A percentile compares a stretch with the other conserved stretches of the same genome.
Conservation (phyloP, 805 yeast species). For the Jamesozyma jinghongensis region DNA sequence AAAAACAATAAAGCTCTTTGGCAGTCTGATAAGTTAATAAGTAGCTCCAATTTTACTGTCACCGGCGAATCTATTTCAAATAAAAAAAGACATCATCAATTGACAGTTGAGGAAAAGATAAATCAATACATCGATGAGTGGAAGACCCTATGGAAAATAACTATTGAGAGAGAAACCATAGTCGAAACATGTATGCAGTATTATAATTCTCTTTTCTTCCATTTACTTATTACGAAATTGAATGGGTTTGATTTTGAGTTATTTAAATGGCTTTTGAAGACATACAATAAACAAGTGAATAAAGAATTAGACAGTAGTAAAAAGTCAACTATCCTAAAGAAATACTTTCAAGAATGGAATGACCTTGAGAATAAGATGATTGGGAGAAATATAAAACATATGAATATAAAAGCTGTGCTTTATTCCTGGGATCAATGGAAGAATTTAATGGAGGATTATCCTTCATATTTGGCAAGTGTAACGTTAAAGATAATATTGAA, state of each 20-base stretch:
- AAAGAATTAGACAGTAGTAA: background rate
- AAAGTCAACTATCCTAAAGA: background rate
- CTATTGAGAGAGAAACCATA: conserved; percentile 7
- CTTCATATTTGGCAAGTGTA: conserved; percentile 7
- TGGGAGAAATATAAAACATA: conserved; percentile 6
- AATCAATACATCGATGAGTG: conserved; percentile 9
- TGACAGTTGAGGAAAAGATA: conserved; percentile 7
- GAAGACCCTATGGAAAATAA: conserved; percentile 14
- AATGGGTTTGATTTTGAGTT: conserved; percentile 14
- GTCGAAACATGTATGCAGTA: conserved; percentile 10
- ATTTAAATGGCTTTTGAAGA: conserved; percentile 9
- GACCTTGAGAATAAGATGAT: conserved; percentile 11
- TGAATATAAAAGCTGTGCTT: conserved; percentile 11
- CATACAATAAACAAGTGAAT: conserved; percentile 3
- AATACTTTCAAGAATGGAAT: conserved; percentile 10
- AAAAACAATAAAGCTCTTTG: conserved; percentile 11
- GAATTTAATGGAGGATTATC: conserved; percentile 6
- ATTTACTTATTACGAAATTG: conserved; percentile 11
- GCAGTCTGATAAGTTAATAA: conserved; percentile 15
- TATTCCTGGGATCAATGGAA: conserved; percentile 14
- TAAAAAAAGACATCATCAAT: conserved; percentile 29
- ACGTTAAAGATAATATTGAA: background rate
- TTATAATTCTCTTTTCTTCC: conserved; percentile 10
- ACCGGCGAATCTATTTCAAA: conserved; percentile 57
- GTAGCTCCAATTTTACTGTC: conserved; percentile 21